Evolutionary conservation across 1,284 basidiomycete genomes (phyloP).

Genomic region (Boletus sp.): DNA sequence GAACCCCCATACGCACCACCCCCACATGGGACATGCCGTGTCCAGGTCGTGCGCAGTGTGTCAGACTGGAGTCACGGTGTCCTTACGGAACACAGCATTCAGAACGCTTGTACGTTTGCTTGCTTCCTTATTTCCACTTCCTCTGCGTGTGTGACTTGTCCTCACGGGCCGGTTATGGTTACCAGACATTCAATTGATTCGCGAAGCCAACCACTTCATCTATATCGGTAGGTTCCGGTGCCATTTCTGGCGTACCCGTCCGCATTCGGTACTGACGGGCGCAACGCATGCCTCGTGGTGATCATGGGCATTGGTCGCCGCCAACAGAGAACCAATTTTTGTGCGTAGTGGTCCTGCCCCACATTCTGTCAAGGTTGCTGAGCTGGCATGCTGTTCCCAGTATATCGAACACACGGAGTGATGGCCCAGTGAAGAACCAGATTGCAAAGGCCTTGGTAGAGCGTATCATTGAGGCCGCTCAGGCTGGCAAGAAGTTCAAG

Average conservation of each 20-base stretch:
- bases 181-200: slow-evolving; percentile 76
- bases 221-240: slow-evolving; percentile 68
- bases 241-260: neutral
- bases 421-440: slow-evolving; percentile 72
- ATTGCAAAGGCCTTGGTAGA: slow-evolving; percentile 82
- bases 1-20: slow-evolving; percentile 41
- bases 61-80: slow-evolving; percentile 92
- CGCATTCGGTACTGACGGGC: slow-evolving; percentile 8
- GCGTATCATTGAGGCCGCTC: slow-evolving; percentile 77
- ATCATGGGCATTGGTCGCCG: slow-evolving; percentile 1
- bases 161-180: neutral
- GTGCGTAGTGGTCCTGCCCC: slow-evolving; percentile 46
- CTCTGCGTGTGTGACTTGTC: slow-evolving; percentile 6
- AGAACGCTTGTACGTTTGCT: slow-evolving; percentile 71
- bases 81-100: slow-evolving; percentile 79
- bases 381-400: slow-evolving; percentile 37
- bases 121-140: slow-evolving; percentile 1
- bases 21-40: slow-evolving; percentile 51
- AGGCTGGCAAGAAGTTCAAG: slow-evolving; percentile 74
- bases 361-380: slow-evolving; percentile 4
- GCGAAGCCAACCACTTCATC: slow-evolving; percentile 81
- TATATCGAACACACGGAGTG: slow-evolving; percentile 68
- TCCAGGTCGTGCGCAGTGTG: slow-evolving; percentile 80
- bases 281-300: slow-evolving; percentile 14
- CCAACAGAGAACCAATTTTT: slow-evolving; percentile 88